Conservation (phyloP, 176 grass and related monocot genomes). For the Oryza coarctata region DNA sequence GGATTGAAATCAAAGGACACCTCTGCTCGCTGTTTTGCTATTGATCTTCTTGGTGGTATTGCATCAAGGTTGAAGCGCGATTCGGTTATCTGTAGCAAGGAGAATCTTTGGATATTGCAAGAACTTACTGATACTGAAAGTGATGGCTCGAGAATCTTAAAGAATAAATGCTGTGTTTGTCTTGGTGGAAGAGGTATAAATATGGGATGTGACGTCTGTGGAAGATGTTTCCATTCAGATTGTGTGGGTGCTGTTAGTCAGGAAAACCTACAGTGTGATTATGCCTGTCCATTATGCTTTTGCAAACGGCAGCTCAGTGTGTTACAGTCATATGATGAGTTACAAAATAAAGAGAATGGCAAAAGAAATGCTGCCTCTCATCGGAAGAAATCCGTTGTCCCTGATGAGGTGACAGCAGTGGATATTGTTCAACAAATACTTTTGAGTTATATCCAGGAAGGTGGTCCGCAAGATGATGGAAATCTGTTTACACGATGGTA, state of each 20-base stretch:
- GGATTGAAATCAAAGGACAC: conserved; percentile 92
- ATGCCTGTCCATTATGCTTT: conserved; percentile 76
- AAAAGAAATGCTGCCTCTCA: conserved; percentile 48
- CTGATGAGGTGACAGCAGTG: conserved; percentile 44
- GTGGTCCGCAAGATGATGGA: conserved; percentile 74
- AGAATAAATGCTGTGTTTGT: conserved; percentile 83
- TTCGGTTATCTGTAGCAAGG: conserved; percentile 59
- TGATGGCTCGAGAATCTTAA: conserved; percentile 39
- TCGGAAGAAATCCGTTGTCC: conserved; percentile 52
- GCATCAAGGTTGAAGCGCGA: conserved; percentile 93
- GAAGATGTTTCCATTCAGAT: conserved; percentile 91
- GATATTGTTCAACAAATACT: conserved; percentile 88
- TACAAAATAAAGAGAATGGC: conserved; percentile 66
- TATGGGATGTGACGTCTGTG: conserved; percentile 70
- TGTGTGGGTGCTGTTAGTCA: conserved; percentile 71
- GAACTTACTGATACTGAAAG: conserved; percentile 53
- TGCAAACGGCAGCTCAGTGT: conserved; percentile 83
- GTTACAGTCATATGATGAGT: conserved; percentile 67
- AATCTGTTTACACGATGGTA: conserved; percentile 95
- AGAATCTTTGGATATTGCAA: conserved; percentile 93
- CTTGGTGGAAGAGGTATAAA: conserved; percentile 74
- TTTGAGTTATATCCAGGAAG: conserved; percentile 88
- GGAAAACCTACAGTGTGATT: conserved; percentile 68
- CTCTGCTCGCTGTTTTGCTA: conserved; percentile 92
- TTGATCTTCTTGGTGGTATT: conserved; percentile 93